Evolutionary conservation across 306 rosid species (phyloP).

Genomic region (Luffa aegyptiaca): DNA sequence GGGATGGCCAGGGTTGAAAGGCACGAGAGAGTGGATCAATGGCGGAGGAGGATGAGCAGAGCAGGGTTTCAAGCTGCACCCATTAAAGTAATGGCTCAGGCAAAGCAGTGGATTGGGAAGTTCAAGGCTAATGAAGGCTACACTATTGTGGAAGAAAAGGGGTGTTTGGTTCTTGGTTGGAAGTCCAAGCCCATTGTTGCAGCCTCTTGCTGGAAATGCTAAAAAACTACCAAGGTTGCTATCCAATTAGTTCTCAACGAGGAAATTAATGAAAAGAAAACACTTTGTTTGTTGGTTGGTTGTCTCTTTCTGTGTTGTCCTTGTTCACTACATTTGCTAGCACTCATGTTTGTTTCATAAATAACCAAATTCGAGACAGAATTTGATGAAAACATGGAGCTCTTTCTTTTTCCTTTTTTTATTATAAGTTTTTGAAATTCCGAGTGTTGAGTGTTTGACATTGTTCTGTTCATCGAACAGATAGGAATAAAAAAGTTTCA

Average conservation of each 20-base stretch:
- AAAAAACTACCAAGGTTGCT: background rate
- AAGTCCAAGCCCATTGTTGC: constrained; percentile 80
- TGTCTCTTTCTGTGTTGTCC: background rate
- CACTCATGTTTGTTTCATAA: constrained; percentile 4
- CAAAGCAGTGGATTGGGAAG: constrained; percentile 65
- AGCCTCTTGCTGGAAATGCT: constrained; percentile 90
- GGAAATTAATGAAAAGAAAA: background rate
- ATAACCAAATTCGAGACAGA: constrained; percentile 5
- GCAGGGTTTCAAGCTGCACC: constrained; percentile 73
- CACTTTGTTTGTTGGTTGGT: background rate
- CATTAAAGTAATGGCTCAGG: constrained; percentile 47
- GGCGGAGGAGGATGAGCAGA: constrained; percentile 84
- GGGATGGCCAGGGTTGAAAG: constrained; percentile 79
- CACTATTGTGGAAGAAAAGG: constrained; percentile 69
- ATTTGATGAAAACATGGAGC: constrained; percentile 3
- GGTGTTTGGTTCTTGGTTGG: constrained; percentile 91
- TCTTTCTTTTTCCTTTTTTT: background rate
- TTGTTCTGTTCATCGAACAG: background rate
- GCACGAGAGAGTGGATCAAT: constrained; percentile 85
- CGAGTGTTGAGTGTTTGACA: background rate
- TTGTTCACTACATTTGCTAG: background rate
- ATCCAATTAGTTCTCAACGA: background rate
- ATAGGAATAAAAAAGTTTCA: background rate
- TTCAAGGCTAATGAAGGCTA: constrained; percentile 51
- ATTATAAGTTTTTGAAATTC: background rate